Conservation (phyloP, 2,329 filamentous ascomycete species). For the Cladosporium sp. region DNA sequence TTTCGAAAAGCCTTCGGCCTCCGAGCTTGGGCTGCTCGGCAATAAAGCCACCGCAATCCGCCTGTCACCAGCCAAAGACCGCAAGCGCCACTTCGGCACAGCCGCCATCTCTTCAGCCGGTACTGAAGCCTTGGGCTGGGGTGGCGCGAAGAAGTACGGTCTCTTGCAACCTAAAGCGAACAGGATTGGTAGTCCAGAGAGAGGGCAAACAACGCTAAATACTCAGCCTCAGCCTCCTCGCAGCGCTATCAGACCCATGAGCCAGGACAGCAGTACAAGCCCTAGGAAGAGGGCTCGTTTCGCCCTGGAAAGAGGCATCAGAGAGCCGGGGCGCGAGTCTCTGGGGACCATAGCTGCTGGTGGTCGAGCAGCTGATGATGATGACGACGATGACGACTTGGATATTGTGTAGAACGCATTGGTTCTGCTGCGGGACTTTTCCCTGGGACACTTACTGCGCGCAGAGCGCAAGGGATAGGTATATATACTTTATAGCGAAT, state of each 20-base stretch:
- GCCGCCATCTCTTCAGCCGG: constrained; percentile 31
- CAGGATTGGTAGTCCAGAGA: constrained; percentile 26
- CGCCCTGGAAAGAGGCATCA: constrained; percentile 46
- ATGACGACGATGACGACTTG: constrained; percentile 45
- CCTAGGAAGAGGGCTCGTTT: constrained; percentile 47
- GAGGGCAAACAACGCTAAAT: constrained; percentile 28
- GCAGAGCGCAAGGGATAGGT: background rate
- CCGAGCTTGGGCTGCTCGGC: constrained; percentile 40
- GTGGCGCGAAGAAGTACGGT: constrained; percentile 41
- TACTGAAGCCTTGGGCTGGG: constrained; percentile 45
- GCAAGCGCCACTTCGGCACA: constrained; percentile 31
- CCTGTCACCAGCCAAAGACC: constrained; percentile 41
- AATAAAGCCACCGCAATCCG: constrained; percentile 40
- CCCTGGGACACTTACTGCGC: background rate
- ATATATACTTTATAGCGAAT: too few relatives aligned
- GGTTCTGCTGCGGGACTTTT: background rate
- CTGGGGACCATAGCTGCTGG: constrained; percentile 34
- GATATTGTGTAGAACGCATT: constrained; percentile 39
- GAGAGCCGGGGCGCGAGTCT: constrained; percentile 47
- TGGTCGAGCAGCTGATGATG: constrained; percentile 30
- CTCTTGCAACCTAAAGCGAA: constrained; percentile 33
- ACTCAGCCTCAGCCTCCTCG: constrained; percentile 7
- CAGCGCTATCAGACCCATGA: constrained; percentile 14
- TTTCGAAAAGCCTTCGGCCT: constrained; percentile 25
- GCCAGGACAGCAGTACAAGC: constrained; percentile 32